These are phyloP conservation scores for Zygosaccharomyces kombuchaensis DNA, from an alignment of 805 yeast genomes.

Conservation along the genomic window DNA sequence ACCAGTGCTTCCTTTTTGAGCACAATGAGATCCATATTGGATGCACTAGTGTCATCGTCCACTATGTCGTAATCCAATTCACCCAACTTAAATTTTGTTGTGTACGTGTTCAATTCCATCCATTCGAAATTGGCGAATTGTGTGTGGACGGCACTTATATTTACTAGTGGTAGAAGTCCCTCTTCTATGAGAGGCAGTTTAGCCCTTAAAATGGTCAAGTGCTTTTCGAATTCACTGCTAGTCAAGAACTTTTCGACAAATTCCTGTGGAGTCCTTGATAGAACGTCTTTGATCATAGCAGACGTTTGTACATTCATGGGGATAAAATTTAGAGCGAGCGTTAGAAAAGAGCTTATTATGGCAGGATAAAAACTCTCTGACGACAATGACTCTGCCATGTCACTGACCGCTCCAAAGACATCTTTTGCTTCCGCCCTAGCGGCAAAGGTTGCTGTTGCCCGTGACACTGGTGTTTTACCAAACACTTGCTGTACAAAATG, in stretches of 20 bases:
- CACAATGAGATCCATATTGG: conserved; percentile 45
- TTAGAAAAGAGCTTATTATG: conserved; percentile 36
- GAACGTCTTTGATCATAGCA: conserved; percentile 28
- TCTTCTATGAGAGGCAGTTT: conserved; percentile 62
- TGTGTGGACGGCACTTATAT: conserved; percentile 57
- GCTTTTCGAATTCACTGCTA: conserved; percentile 33
- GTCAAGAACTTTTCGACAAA: conserved; percentile 39
- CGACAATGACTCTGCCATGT: conserved; percentile 40
- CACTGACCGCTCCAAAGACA: conserved; percentile 44
- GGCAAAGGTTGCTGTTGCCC: conserved; percentile 33
- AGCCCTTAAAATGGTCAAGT: conserved; percentile 49
- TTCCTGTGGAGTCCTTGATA: conserved; percentile 33
- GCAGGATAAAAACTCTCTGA: conserved; percentile 52
- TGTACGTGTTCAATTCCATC: conserved; percentile 54
- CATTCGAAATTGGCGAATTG: conserved; percentile 64
- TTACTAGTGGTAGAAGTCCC: conserved; percentile 54
- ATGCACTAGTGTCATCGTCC: conserved; percentile 32
- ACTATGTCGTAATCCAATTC: conserved; percentile 40
- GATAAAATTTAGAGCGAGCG: conserved; percentile 40
- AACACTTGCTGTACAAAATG: conserved; percentile 14
- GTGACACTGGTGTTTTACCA: conserved; percentile 15
- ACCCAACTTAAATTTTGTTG: conserved; percentile 42
- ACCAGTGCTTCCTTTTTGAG: conserved; percentile 46
- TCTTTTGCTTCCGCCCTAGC: conserved; percentile 37
- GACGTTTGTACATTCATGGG: conserved; percentile 41